phyloP scores from a whole-genome alignment of 768 basidiomycete species.

The Neoboletus magnificus region DNA sequence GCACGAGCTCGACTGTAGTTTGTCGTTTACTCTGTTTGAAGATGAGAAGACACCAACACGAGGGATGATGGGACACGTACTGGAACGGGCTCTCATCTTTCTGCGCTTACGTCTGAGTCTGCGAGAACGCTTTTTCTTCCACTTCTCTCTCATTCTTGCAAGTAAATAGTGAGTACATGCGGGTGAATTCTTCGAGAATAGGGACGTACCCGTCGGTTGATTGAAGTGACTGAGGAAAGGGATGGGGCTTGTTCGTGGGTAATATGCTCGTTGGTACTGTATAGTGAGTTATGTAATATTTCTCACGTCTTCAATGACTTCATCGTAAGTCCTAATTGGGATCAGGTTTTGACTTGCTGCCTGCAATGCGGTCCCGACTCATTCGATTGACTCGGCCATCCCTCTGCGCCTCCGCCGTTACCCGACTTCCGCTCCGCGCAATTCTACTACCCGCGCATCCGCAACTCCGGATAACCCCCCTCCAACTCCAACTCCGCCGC shows the following conservation, averaged over 20 bases:
- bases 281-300: slow-evolving; percentile 31
- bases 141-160: slow-evolving; percentile 90
- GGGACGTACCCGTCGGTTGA: slow-evolving; percentile 27
- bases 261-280: slow-evolving; percentile 33
- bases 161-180: not conserved
- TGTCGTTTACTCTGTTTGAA: slow-evolving; percentile 36
- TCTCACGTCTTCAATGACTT: slow-evolving; percentile 16
- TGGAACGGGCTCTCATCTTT: slow-evolving; percentile 96
- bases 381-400: not conserved
- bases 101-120: slow-evolving; percentile 92
- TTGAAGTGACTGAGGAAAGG: slow-evolving; percentile 30
- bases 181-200: not conserved
- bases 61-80: slow-evolving; percentile 44
- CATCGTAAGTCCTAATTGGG: not conserved
- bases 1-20: slow-evolving; percentile 29
- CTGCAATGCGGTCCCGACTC: slow-evolving; percentile 12
- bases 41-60: not conserved
- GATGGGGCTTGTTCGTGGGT: slow-evolving; percentile 8
- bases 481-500: not conserved
- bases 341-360: not conserved
- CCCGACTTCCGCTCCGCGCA: not conserved
- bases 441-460: not conserved
- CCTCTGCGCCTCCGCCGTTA: not conserved
- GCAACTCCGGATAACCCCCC: slow-evolving; percentile 12
- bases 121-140: slow-evolving; percentile 94